Evolutionary conservation across 129 eudicot genomes (phyloP).

Genomic region (Scalesia atractyloides): DNA sequence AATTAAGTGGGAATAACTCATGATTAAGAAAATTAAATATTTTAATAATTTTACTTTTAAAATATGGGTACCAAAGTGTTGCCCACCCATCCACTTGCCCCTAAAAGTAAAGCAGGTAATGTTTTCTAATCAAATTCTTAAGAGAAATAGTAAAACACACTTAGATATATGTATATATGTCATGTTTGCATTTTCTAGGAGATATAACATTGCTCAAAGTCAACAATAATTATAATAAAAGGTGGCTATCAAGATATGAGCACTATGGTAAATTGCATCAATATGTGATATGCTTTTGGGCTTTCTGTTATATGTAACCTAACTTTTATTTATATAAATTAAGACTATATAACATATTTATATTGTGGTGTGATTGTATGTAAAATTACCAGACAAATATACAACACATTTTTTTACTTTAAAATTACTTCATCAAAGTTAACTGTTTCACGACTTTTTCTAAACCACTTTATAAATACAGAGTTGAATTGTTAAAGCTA

Average conservation of each 20-base stretch:
- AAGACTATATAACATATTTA: too few relatives aligned
- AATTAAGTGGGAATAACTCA: conserved; percentile 31
- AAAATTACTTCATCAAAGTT: too few relatives aligned
- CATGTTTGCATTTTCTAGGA: neutral
- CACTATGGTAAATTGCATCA: too few relatives aligned
- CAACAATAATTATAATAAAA: neutral
- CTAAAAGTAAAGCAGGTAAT: conserved; percentile 1
- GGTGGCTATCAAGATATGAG: neutral
- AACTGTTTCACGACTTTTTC: too few relatives aligned
- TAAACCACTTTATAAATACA: too few relatives aligned
- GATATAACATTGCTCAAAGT: neutral
- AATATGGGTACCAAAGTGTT: conserved; percentile 15
- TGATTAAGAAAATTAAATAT: conserved; percentile 21
- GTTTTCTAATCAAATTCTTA: neutral
- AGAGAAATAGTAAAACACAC: neutral
- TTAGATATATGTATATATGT: neutral
- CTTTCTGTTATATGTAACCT: too few relatives aligned
- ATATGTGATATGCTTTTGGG: too few relatives aligned
- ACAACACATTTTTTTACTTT: too few relatives aligned
- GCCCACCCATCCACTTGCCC: conserved; percentile 27
- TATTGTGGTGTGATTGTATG: too few relatives aligned
- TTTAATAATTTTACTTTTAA: conserved; percentile 27
- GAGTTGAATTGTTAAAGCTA: too few relatives aligned
- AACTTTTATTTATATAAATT: too few relatives aligned
- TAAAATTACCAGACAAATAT: too few relatives aligned